phyloP scores from a whole-genome alignment of 345 rosid species.

The Populus simonii region DNA sequence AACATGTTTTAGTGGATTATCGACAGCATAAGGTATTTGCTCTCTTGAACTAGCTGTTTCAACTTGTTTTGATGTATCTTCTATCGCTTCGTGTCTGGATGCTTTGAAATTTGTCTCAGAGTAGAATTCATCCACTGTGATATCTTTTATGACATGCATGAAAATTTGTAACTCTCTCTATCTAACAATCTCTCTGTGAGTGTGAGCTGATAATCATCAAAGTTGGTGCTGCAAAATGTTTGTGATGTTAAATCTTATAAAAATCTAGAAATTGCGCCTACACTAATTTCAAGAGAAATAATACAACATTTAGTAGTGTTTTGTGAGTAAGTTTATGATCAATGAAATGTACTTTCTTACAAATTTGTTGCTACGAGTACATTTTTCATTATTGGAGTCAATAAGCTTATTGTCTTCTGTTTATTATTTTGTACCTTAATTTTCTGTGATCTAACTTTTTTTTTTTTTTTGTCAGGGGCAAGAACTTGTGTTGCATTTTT shows the following conservation, averaged over 20 bases:
- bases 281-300: no score
- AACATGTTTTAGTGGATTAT: constrained; percentile 65
- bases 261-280: no score
- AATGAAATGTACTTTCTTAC: no score
- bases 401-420: neutral
- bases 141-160: neutral
- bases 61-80: neutral
- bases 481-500: constrained; percentile 75
- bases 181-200: neutral
- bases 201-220: neutral
- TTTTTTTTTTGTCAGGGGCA: constrained; percentile 61
- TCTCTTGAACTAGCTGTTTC: constrained; percentile 9
- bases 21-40: constrained; percentile 68
- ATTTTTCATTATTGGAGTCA: no score
- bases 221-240: neutral
- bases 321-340: no score
- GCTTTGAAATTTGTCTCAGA: neutral
- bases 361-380: no score
- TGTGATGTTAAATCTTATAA: no score
- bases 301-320: no score
- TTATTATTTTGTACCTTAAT: constrained; percentile 1
- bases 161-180: neutral
- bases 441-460: constrained; percentile 16
- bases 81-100: neutral
- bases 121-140: neutral